Conservation (phyloP, 2,329 filamentous ascomycete species). For the Diaporthe vexans region DNA sequence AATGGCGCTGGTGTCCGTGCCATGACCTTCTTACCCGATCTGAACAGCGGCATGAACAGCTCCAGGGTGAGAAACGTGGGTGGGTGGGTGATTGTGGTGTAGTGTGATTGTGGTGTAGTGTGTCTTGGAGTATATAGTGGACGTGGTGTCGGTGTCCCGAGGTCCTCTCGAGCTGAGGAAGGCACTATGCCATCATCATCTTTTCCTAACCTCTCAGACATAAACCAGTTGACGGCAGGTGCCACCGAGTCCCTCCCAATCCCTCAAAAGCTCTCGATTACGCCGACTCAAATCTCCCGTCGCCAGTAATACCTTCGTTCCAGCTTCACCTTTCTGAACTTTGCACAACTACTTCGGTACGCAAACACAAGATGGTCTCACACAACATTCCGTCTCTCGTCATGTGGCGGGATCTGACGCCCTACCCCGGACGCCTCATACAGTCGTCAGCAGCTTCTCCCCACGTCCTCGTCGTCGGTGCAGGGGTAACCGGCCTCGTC, state of each 20-base stretch:
- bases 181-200: neutral
- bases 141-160: neutral
- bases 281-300: too few relatives aligned
- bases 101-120: too few relatives aligned
- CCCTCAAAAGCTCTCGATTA: neutral
- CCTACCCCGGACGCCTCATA: conserved; percentile 37
- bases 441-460: conserved; percentile 34
- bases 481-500: conserved; percentile 47
- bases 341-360: too few relatives aligned
- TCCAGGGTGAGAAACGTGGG: neutral
- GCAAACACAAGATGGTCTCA: conserved; percentile 34
- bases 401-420: conserved; percentile 41
- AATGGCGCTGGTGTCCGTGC: neutral
- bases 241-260: neutral
- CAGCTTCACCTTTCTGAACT: neutral
- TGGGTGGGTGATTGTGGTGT: neutral
- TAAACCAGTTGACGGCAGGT: neutral
- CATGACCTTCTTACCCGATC: neutral
- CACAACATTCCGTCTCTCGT: conserved; percentile 35
- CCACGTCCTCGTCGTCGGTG: conserved; percentile 39
- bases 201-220: neutral
- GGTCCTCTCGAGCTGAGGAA: neutral
- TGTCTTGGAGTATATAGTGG: conserved; percentile 10
- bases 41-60: conserved; percentile 3
- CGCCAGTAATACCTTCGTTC: neutral